Evolutionary conservation across 768 basidiomycete genomes (phyloP).

Genomic region (Boletellus emodensis): DNA sequence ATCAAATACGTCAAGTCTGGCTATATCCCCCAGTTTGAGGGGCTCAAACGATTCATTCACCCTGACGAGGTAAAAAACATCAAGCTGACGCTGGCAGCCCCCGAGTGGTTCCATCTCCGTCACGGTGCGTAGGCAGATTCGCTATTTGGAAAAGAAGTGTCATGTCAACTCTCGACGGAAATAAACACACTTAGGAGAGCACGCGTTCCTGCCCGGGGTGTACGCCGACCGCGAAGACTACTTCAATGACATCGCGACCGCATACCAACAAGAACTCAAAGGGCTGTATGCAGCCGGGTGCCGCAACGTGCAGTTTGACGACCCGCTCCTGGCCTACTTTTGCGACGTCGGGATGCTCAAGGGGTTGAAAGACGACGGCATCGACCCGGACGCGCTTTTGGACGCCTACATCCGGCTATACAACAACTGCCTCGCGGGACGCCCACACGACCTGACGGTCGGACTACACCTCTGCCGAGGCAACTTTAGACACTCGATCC

Average conservation of each 20-base stretch:
- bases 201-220: slow-evolving; percentile 20
- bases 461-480: slow-evolving; percentile 46
- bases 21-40: slow-evolving; percentile 61
- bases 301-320: slow-evolving; percentile 44
- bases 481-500: slow-evolving; percentile 27
- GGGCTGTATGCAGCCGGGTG: slow-evolving; percentile 9
- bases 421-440: slow-evolving; percentile 35
- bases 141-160: background rate
- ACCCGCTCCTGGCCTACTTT: slow-evolving; percentile 55
- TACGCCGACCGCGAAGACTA: slow-evolving; percentile 35
- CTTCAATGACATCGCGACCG: slow-evolving; percentile 41
- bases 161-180: background rate
- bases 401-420: slow-evolving; percentile 51
- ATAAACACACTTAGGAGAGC: slow-evolving; percentile 23
- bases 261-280: background rate
- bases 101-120: slow-evolving; percentile 68
- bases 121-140: slow-evolving; percentile 52
- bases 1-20: slow-evolving; percentile 59
- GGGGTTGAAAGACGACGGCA: slow-evolving; percentile 56
- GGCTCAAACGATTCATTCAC: slow-evolving; percentile 52
- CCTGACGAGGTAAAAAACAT: slow-evolving; percentile 61
- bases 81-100: slow-evolving; percentile 70
- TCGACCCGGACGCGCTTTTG: slow-evolving; percentile 61
- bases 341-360: slow-evolving; percentile 54
- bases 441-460: slow-evolving; percentile 37